Evolutionary conservation across 2,329 filamentous ascomycete genomes (phyloP).

Genomic region (Phialocephala sp.): DNA sequence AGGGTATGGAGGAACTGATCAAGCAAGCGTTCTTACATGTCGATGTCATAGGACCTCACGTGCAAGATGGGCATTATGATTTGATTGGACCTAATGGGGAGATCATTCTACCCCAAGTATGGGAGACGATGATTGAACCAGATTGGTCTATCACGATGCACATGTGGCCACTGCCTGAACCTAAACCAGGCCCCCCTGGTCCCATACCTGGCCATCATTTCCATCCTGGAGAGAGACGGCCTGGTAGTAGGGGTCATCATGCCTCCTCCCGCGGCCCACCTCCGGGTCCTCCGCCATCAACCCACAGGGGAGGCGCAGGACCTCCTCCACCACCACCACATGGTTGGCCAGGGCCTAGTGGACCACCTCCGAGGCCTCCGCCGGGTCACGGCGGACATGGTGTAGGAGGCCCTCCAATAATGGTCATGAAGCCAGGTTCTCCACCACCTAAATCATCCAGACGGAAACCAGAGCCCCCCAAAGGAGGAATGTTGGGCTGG

Average conservation of each 20-base stretch:
- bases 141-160: slow-evolving; percentile 76
- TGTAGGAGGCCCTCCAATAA: slow-evolving; percentile 27
- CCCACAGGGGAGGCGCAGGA: slow-evolving; percentile 20
- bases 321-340: slow-evolving; percentile 29
- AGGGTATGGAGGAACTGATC: slow-evolving; percentile 88
- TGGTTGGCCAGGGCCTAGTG: slow-evolving; percentile 19
- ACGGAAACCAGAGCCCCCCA: slow-evolving; percentile 28
- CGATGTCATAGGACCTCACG: slow-evolving; percentile 75
- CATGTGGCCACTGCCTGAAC: slow-evolving; percentile 66
- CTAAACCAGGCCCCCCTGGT: slow-evolving; percentile 23
- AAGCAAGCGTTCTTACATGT: slow-evolving; percentile 84
- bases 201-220: slow-evolving; percentile 30
- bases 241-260: slow-evolving; percentile 23
- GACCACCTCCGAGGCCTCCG: slow-evolving; percentile 19
- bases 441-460: slow-evolving; percentile 24
- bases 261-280: slow-evolving; percentile 24
- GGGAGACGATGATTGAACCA: slow-evolving; percentile 81
- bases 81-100: slow-evolving; percentile 79
- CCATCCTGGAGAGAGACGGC: slow-evolving; percentile 15
- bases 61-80: slow-evolving; percentile 81
- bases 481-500: slow-evolving; percentile 36
- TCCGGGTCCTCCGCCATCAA: slow-evolving; percentile 23
- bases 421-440: slow-evolving; percentile 26
- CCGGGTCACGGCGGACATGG: slow-evolving; percentile 13
- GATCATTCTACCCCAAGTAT: slow-evolving; percentile 81